These are phyloP conservation scores for Eutrema heterophyllum DNA, from an alignment of 345 rosid genomes.

Conservation along the genomic window DNA sequence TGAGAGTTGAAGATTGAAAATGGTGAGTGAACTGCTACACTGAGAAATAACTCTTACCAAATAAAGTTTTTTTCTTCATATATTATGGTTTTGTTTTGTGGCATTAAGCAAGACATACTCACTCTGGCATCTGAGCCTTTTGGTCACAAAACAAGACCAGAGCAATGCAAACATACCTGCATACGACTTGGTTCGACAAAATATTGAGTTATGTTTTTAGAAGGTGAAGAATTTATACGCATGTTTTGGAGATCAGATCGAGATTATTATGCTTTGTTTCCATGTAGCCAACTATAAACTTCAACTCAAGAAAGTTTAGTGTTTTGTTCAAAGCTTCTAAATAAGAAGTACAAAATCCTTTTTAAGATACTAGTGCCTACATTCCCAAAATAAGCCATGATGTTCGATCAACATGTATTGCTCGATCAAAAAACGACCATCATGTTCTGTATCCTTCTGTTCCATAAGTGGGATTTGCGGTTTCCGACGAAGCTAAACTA, in stretches of 20 bases:
- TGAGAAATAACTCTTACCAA: slow-evolving; percentile 29
- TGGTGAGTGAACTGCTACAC: slow-evolving; percentile 29
- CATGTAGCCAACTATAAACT: neutral
- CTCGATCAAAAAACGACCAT: neutral
- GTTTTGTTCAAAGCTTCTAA: neutral
- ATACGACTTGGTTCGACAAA: neutral
- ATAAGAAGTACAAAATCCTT: neutral
- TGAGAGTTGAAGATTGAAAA: slow-evolving; percentile 10
- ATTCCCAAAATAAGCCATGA: neutral
- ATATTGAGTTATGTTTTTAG: neutral
- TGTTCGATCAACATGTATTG: neutral
- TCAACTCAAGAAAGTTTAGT: neutral
- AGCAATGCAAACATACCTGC: neutral
- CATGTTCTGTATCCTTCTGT: neutral
- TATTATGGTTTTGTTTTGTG: neutral
- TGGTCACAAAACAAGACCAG: neutral
- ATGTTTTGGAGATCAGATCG: neutral
- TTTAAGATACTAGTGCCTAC: neutral
- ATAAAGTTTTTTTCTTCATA: neutral
- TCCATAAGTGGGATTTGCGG: slow-evolving; percentile 1
- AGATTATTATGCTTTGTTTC: neutral
- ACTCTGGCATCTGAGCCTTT: neutral
- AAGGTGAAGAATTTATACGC: neutral
- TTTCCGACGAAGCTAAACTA: slow-evolving; percentile 20
- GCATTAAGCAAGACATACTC: neutral